Conservation (phyloP, 306 rosid genomes). For the Quercus bicolor region DNA sequence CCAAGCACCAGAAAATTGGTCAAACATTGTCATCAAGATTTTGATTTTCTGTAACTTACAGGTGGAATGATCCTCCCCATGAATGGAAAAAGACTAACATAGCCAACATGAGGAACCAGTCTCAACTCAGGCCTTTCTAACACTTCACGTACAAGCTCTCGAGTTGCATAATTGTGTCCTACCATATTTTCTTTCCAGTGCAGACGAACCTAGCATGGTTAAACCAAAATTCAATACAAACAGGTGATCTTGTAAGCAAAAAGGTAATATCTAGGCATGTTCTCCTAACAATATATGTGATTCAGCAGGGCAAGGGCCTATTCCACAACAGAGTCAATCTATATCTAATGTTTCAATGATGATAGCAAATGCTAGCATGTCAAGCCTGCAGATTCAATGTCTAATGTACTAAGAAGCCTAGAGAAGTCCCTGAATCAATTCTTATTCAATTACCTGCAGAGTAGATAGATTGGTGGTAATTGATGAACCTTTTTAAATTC, state of each 20-base stretch:
- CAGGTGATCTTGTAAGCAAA: not conserved
- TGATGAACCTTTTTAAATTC: not conserved
- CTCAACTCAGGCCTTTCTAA: conserved; percentile 57
- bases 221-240: conserved; percentile 1
- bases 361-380: not conserved
- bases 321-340: not conserved
- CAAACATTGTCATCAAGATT: conserved; percentile 7
- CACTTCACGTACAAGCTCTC: conserved; percentile 69
- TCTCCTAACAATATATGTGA: not conserved
- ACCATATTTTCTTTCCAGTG: conserved; percentile 59
- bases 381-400: not conserved
- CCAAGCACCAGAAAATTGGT: not conserved
- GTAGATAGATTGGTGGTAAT: not conserved
- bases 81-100: conserved; percentile 83
- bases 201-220: conserved; percentile 62
- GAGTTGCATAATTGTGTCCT: conserved; percentile 43
- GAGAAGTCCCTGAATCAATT: not conserved
- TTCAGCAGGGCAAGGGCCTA: not conserved
- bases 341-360: not conserved
- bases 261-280: not conserved
- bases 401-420: not conserved
- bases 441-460: not conserved
- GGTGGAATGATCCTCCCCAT: conserved; percentile 81
- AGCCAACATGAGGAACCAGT: conserved; percentile 87
- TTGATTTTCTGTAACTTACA: conserved; percentile 43